Evolutionary conservation across 768 basidiomycete species (phyloP).

Genomic region (Russula virescens): DNA sequence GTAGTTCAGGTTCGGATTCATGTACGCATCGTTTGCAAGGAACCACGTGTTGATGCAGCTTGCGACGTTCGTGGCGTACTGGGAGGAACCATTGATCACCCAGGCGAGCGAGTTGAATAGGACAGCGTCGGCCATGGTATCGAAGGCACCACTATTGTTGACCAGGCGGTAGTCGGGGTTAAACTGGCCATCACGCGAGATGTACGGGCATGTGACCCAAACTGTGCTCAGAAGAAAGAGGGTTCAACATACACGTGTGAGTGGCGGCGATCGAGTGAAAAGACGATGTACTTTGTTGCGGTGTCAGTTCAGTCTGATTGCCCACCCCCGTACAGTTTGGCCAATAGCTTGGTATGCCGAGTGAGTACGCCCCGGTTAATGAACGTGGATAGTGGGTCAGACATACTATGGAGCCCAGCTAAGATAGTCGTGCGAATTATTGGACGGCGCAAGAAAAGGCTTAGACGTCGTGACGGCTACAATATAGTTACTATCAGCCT

Average conservation of each 20-base stretch:
- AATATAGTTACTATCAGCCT: background rate
- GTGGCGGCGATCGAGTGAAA: background rate
- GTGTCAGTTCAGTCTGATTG: constrained; percentile 30
- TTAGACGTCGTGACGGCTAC: constrained; percentile 27
- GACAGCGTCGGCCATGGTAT: constrained; percentile 30
- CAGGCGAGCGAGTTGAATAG: constrained; percentile 33
- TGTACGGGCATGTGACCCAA: constrained; percentile 30
- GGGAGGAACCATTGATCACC: constrained; percentile 27
- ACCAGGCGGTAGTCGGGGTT: constrained; percentile 31
- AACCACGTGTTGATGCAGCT: constrained; percentile 32
- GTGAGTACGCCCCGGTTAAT: background rate
- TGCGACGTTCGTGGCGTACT: constrained; percentile 27
- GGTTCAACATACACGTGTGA: background rate
- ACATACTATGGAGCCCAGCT: constrained; percentile 24
- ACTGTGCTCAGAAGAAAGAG: constrained; percentile 16
- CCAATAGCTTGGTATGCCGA: constrained; percentile 22
- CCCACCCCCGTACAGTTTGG: constrained; percentile 30
- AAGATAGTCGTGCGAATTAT: constrained; percentile 20
- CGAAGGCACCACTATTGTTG: constrained; percentile 29
- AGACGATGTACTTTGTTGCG: constrained; percentile 26
- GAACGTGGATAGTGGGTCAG: background rate
- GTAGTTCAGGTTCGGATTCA: constrained; percentile 31
- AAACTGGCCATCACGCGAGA: constrained; percentile 30
- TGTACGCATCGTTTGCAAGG: constrained; percentile 29
- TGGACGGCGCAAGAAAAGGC: constrained; percentile 3